These are phyloP conservation scores for Suhomyces xylopsoci DNA, from an alignment of 805 yeast genomes.

Conservation along the genomic window DNA sequence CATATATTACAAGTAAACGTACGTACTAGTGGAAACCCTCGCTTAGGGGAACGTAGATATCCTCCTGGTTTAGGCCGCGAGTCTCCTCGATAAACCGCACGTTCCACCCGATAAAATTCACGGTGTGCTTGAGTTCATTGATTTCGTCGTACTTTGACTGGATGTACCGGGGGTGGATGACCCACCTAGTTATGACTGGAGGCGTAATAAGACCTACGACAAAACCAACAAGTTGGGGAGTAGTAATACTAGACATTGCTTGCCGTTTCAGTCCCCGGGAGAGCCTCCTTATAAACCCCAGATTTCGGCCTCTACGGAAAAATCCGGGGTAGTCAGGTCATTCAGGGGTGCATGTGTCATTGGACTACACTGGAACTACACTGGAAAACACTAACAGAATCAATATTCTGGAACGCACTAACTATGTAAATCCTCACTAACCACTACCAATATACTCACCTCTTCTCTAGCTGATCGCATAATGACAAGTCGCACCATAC, in stretches of 20 bases:
- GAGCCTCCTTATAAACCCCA: background rate
- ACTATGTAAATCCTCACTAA: background rate
- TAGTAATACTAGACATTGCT: background rate
- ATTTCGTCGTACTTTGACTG: slow-evolving; percentile 26
- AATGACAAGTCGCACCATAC: background rate
- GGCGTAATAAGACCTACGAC: slow-evolving; percentile 29
- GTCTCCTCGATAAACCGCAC: slow-evolving; percentile 30
- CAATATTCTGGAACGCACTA: no score
- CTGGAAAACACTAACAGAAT: no score
- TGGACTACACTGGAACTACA: no score
- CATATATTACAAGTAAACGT: background rate
- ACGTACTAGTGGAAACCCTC: background rate
- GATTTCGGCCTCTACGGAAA: background rate
- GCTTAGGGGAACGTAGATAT: slow-evolving; percentile 23
- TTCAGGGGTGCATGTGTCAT: background rate
- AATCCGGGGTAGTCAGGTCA: background rate
- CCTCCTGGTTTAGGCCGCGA: slow-evolving; percentile 25
- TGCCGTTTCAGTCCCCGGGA: background rate
- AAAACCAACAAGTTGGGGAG: slow-evolving; percentile 17
- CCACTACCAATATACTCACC: no score
- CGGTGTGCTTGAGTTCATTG: slow-evolving; percentile 25
- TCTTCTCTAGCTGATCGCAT: no score
- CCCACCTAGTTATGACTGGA: slow-evolving; percentile 26
- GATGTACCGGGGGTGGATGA: slow-evolving; percentile 24
- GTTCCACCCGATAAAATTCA: slow-evolving; percentile 36